Base-by-base conservation (phyloP, 2,329 filamentous ascomycete species). In the Fusarium sp. region DNA sequence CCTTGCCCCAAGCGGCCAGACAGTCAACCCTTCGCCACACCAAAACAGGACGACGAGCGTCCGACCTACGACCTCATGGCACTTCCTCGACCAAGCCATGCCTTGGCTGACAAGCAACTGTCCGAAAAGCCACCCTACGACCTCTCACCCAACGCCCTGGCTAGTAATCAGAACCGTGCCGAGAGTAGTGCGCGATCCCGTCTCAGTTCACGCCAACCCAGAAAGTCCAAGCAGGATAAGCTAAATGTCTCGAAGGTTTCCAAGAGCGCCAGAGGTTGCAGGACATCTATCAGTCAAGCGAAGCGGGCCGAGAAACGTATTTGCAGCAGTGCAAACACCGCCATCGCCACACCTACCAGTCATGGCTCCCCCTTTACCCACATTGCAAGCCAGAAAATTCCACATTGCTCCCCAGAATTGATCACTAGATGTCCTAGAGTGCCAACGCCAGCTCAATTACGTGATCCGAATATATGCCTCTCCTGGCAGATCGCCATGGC, bases 401-500 rank as follows among this genome's bases (percentile, higher is more conserved):
- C 63, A 5, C 44, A 26, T 5, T 41, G 47, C 20, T 49, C 57
- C 18, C 53, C 38, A 15, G 40, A 6, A 9, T 34, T 51, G 41
- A 41, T 51, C 9, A 40, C 28, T 20, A 28, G 23, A 8, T 38
- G 52, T 18, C 67, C 70, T 5, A 36, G n/a, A 26, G 33, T 65
- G n/a, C 69, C 63, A 16, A 23, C 60, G 6, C 30, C 44, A 20
- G 16, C 45, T 10, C 36, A 56, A 10, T 44, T 72, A 26, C 46
- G 60, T 12, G 28, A 47, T 20, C 34, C 34, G 10, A 49, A 62
- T 3, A 30, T 15, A 8, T 41, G 40, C 44, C 9, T 72, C 26
- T 45, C 15, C 26, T 68, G 70, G 57, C 70, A 74, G 51, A 40
- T 64, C 18, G n/a, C 57, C 16, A 65, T 62, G 47, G 64, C 69